These are phyloP conservation scores for Carex pumila DNA, from an alignment of 176 grass and related monocot species.

Conservation along the genomic window DNA sequence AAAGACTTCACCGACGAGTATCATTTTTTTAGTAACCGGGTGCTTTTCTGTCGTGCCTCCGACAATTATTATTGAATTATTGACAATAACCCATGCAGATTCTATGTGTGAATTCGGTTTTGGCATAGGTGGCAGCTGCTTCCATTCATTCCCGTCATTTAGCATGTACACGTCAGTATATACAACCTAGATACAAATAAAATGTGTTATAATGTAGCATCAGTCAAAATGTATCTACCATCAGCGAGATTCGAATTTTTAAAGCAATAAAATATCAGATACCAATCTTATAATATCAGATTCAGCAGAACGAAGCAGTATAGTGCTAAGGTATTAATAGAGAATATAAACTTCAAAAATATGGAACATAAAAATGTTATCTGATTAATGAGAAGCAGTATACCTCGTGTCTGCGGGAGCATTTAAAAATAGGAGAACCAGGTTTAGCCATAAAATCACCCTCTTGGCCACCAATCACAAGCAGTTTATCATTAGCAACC, in stretches of 20 bases:
- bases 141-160: slow-evolving; percentile 48
- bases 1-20: slow-evolving; percentile 86
- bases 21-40: slow-evolving; percentile 86
- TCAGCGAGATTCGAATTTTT: background rate
- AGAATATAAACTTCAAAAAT: background rate
- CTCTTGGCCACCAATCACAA: slow-evolving; percentile 93
- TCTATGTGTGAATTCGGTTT: slow-evolving; percentile 87
- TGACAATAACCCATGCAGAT: slow-evolving; percentile 67
- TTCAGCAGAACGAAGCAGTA: background rate
- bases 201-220: background rate
- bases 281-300: background rate
- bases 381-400: background rate
- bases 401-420: slow-evolving; percentile 71
- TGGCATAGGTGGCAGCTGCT: slow-evolving; percentile 59
- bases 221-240: background rate
- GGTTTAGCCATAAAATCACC: slow-evolving; percentile 92
- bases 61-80: slow-evolving; percentile 68
- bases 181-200: slow-evolving; percentile 39
- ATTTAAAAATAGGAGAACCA: slow-evolving; percentile 87
- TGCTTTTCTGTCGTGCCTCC: slow-evolving; percentile 84
- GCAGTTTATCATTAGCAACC: slow-evolving; percentile 61
- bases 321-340: background rate
- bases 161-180: slow-evolving; percentile 81
- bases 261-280: background rate
- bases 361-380: background rate